phyloP scores from a whole-genome alignment of 2,329 filamentous ascomycete genomes.

The Knoxdaviesia proteae region DNA sequence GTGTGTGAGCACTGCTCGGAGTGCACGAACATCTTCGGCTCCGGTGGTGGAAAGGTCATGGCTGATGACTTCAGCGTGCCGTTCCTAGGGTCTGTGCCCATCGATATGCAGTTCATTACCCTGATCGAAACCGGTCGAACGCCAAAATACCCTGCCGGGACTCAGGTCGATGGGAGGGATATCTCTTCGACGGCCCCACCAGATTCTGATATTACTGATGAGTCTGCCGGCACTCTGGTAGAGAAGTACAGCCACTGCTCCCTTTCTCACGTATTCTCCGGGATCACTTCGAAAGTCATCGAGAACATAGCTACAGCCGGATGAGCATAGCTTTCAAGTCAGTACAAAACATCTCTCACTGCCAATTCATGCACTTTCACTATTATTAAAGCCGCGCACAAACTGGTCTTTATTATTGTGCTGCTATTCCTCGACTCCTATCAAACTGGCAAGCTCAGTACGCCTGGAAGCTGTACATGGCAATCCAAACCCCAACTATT shows the following conservation, averaged over 20 bases:
- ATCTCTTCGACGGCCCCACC: slow-evolving; percentile 14
- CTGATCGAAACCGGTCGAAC: slow-evolving; percentile 54
- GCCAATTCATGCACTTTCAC: too few species aligned
- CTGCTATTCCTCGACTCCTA: too few species aligned
- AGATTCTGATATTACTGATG: background rate
- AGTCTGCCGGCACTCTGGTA: slow-evolving; percentile 25
- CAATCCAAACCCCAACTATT: too few species aligned
- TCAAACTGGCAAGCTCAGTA: too few species aligned
- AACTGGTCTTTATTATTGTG: too few species aligned
- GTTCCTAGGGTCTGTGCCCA: slow-evolving; percentile 72
- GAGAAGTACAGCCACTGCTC: slow-evolving; percentile 57
- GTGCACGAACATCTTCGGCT: slow-evolving; percentile 84
- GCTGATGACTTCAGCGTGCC: slow-evolving; percentile 64
- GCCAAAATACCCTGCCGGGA: slow-evolving; percentile 51
- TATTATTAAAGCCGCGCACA: too few species aligned
- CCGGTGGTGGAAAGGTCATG: slow-evolving; percentile 78
- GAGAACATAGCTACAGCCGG: slow-evolving; percentile 6
- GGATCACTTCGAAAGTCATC: slow-evolving; percentile 30
- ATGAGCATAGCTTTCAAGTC: too few species aligned
- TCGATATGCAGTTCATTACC: slow-evolving; percentile 80
- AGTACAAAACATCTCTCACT: too few species aligned
- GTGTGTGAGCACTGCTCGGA: slow-evolving; percentile 66
- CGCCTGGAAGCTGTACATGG: too few species aligned
- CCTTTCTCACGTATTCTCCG: slow-evolving; percentile 44
- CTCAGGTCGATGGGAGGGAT: slow-evolving; percentile 35